Conservation (phyloP, 2,329 filamentous ascomycete genomes). For the Penicillium sp. region DNA sequence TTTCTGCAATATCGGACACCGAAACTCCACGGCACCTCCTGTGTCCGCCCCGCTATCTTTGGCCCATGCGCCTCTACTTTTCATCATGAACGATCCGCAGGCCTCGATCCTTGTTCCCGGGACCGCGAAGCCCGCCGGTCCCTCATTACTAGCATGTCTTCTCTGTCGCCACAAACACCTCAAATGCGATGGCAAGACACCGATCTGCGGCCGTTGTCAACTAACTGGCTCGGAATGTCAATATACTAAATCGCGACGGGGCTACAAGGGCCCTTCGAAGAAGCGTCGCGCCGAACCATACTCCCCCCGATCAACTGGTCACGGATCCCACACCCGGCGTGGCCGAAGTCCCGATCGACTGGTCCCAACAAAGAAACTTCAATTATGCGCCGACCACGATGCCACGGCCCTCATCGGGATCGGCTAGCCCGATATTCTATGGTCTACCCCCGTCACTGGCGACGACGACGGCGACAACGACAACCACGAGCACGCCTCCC, state of each 20-base stretch:
- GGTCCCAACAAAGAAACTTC: constrained; percentile 42
- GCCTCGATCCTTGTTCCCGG: constrained; percentile 18
- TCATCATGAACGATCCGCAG: constrained; percentile 35
- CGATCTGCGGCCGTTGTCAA: constrained; percentile 68
- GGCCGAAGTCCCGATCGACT: constrained; percentile 46
- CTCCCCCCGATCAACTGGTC: constrained; percentile 50
- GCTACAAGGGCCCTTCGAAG: constrained; percentile 71
- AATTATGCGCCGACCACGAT: constrained; percentile 30
- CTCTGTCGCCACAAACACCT: constrained; percentile 65
- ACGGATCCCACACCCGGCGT: constrained; percentile 49
- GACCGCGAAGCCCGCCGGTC: constrained; percentile 34
- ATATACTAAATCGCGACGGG: constrained; percentile 74
- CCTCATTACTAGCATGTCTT: constrained; percentile 52
- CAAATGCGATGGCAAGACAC: constrained; percentile 72
- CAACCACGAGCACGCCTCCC: constrained; percentile 3
- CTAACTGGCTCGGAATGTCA: constrained; percentile 64
- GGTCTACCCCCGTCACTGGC: constrained; percentile 17
- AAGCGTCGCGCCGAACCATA: constrained; percentile 45
- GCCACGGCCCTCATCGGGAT: constrained; percentile 31
- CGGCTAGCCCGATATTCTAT: constrained; percentile 32
- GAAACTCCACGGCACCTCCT: not conserved
- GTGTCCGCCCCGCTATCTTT: not conserved
- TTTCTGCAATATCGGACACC: not conserved
- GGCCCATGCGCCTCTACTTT: constrained; percentile 10
- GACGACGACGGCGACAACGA: constrained; percentile 15